These are phyloP conservation scores for Phoma herbarum DNA, from an alignment of 2,329 filamentous ascomycete species.

Conservation along the genomic window DNA sequence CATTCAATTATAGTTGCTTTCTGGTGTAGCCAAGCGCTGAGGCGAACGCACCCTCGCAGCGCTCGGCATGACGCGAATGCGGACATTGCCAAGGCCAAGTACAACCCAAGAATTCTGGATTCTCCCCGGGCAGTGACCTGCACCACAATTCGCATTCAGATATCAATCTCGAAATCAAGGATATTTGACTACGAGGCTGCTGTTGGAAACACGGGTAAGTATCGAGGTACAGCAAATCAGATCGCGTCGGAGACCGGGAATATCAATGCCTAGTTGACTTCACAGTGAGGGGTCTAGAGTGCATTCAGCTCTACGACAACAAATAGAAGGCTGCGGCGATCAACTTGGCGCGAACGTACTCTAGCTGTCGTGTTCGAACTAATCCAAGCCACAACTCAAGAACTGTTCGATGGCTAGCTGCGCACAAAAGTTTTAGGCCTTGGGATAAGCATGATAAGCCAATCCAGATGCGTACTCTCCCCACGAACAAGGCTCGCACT, in stretches of 20 bases:
- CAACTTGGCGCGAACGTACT: no score
- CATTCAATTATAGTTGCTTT: background rate
- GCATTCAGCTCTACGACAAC: background rate
- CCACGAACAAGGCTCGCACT: background rate
- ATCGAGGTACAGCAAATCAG: background rate
- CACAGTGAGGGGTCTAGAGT: background rate
- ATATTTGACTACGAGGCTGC: no score
- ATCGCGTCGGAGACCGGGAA: background rate
- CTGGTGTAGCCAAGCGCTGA: background rate
- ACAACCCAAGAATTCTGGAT: constrained; percentile 6
- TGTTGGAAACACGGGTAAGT: background rate
- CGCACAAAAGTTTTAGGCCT: background rate
- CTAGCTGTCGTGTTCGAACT: background rate
- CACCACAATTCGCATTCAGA: background rate
- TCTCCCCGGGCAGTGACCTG: constrained; percentile 5
- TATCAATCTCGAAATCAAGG: background rate
- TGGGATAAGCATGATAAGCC: constrained; percentile 4
- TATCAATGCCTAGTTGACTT: background rate
- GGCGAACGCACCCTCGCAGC: background rate
- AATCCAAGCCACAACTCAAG: background rate
- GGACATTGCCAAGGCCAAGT: constrained; percentile 9
- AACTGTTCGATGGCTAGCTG: background rate
- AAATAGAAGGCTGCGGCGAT: no score
- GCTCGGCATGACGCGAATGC: constrained; percentile 2
- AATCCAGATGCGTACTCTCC: background rate